These are phyloP conservation scores for Toxicodendron radicans DNA, from an alignment of 345 rosid genomes.

Conservation along the genomic window DNA sequence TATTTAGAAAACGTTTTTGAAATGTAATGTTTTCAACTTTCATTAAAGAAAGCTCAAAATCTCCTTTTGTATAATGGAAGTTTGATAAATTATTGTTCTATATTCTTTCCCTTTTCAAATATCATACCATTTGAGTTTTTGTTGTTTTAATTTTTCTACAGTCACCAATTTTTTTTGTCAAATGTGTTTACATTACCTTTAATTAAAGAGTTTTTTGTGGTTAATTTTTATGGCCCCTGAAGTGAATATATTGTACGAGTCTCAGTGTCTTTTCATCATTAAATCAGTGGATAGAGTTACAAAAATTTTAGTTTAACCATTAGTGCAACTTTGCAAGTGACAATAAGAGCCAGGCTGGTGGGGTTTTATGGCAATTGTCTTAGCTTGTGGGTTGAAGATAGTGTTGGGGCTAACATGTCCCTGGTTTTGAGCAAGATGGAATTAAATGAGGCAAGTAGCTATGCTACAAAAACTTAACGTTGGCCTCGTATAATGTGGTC, in stretches of 20 bases:
- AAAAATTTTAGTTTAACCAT: not conserved
- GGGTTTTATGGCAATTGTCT: constrained; percentile 31
- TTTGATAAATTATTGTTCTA: too few species aligned
- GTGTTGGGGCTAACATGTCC: not conserved
- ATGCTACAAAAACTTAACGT: not conserved
- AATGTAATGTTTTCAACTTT: too few species aligned
- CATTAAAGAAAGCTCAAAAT: too few species aligned
- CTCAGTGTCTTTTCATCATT: not conserved
- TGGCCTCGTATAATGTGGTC: constrained; percentile 20
- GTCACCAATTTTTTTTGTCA: too few species aligned
- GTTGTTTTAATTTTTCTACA: too few species aligned
- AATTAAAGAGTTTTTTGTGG: too few species aligned
- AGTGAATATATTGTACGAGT: too few species aligned
- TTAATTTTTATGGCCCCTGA: too few species aligned
- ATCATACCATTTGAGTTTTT: too few species aligned
- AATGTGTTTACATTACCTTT: too few species aligned
- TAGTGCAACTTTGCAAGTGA: constrained; percentile 33
- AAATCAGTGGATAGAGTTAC: not conserved
- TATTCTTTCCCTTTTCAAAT: too few species aligned
- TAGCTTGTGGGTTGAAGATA: constrained; percentile 6
- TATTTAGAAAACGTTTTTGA: not conserved
- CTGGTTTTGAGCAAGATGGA: not conserved
- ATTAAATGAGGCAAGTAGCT: not conserved
- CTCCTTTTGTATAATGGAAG: too few species aligned
- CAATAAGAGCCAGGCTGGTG: constrained; percentile 45